Percentiles rank a stretch among this genome's conserved stretches.
Evolutionary conservation across 2,329 filamentous ascomycete species (phyloP).

Genomic region (Chaetomiaceae sp.): DNA sequence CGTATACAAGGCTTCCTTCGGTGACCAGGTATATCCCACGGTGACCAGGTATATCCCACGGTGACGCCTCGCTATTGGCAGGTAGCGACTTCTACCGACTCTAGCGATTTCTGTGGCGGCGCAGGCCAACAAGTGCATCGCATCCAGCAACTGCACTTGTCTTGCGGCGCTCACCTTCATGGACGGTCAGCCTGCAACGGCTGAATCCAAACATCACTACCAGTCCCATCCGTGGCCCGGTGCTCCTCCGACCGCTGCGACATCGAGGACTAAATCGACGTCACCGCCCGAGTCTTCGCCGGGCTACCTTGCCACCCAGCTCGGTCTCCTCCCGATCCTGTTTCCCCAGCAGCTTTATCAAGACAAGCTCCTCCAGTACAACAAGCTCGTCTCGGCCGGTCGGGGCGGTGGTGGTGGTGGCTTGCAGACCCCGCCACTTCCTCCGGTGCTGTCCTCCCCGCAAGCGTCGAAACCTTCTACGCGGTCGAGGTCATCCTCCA

Average conservation of each 20-base stretch:
- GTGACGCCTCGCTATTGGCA: neutral
- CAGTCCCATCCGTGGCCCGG: slow-evolving; percentile 36
- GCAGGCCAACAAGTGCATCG: slow-evolving; percentile 4
- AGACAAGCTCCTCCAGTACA: slow-evolving; percentile 59
- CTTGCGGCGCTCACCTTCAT: slow-evolving; percentile 33
- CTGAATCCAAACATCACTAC: slow-evolving; percentile 44
- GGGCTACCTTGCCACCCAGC: slow-evolving; percentile 24
- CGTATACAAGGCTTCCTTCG: neutral
- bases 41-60: slow-evolving; percentile 2
- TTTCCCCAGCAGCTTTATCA: slow-evolving; percentile 56
- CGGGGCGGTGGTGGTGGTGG: slow-evolving; percentile 46
- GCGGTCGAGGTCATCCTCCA: slow-evolving; percentile 54
- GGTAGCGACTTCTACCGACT: slow-evolving; percentile 6
- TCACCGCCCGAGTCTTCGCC: slow-evolving; percentile 28
- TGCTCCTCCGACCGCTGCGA: slow-evolving; percentile 26
- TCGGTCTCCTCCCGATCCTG: slow-evolving; percentile 52
- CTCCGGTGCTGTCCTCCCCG: slow-evolving; percentile 49
- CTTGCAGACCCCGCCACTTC: slow-evolving; percentile 50
- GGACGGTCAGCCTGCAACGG: slow-evolving; percentile 45
- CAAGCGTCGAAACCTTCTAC: slow-evolving; percentile 51
- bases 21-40: too few relatives aligned
- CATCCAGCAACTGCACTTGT: neutral
- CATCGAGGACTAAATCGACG: slow-evolving; percentile 29
- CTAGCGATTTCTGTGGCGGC: slow-evolving; percentile 9
- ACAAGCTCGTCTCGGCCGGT: slow-evolving; percentile 55